These are phyloP conservation scores for Pythium diclinum DNA, from an alignment of 352 stramenopile species.

Conservation along the genomic window DNA sequence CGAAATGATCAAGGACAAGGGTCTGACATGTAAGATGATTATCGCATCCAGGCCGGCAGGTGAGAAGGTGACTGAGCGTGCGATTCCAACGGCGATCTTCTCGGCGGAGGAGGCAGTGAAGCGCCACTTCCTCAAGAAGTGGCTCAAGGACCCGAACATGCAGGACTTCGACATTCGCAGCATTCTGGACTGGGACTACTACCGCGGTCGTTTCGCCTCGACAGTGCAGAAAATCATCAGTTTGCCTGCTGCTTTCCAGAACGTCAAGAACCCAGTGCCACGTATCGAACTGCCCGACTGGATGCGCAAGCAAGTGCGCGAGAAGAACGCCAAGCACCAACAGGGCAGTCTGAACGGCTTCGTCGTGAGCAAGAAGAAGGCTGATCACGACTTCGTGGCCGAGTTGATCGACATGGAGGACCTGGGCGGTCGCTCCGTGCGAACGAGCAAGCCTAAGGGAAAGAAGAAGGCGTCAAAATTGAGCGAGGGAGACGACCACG, in stretches of 20 bases:
- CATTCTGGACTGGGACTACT: slow-evolving; percentile 99
- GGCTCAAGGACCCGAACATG: slow-evolving; percentile 91
- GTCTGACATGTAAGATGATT: slow-evolving; percentile 98
- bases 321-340: slow-evolving; percentile 80
- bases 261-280: slow-evolving; percentile 95
- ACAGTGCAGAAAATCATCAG: slow-evolving; percentile 99
- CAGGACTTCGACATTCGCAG: slow-evolving; percentile 92
- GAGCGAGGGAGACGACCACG: background rate
- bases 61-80: slow-evolving; percentile 96
- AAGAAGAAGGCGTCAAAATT: slow-evolving; percentile 9
- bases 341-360: slow-evolving; percentile 89
- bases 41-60: slow-evolving; percentile 91
- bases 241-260: slow-evolving; percentile 97
- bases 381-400: slow-evolving; percentile 39
- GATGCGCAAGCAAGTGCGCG: slow-evolving; percentile 92
- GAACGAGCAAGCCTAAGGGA: slow-evolving; percentile 11
- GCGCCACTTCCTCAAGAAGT: slow-evolving; percentile 97
- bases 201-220: slow-evolving; percentile 77
- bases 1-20: slow-evolving; percentile 98
- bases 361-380: slow-evolving; percentile 51
- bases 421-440: slow-evolving; percentile 25
- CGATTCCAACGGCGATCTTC: slow-evolving; percentile 98
- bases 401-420: slow-evolving; percentile 76
- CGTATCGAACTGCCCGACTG: slow-evolving; percentile 95
- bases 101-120: slow-evolving; percentile 93